Evolutionary conservation across 306 rosid species (phyloP).

Genomic region (Lathyrus sativus): DNA sequence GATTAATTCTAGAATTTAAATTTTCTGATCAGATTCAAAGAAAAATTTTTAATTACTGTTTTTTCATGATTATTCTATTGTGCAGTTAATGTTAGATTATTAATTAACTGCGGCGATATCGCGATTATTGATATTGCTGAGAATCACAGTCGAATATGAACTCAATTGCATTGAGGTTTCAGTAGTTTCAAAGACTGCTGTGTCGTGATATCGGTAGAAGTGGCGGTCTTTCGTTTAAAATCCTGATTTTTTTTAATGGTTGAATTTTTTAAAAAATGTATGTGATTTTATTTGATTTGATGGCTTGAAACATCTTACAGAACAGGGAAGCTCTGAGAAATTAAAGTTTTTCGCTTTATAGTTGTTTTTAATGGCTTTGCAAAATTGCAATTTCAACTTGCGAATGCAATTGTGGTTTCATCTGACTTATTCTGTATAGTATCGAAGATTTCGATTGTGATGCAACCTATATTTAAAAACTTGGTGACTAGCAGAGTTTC

Average conservation of each 20-base stretch:
- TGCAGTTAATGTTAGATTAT: neutral
- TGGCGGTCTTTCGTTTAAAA: neutral
- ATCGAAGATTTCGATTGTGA: neutral
- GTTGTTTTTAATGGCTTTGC: neutral
- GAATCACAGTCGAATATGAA: neutral
- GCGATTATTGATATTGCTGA: neutral
- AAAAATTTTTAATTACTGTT: constrained; percentile 16
- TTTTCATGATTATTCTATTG: neutral
- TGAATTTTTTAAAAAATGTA: neutral
- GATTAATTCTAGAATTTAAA: neutral
- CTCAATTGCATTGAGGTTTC: neutral
- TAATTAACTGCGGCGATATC: neutral
- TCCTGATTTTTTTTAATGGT: neutral
- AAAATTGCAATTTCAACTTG: neutral
- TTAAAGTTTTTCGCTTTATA: neutral
- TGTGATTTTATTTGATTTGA: constrained; percentile 13
- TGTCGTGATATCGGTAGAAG: neutral
- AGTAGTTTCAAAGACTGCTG: neutral
- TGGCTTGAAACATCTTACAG: neutral
- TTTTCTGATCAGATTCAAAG: constrained; percentile 24
- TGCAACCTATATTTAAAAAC: neutral
- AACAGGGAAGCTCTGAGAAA: neutral
- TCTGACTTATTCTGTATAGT: neutral
- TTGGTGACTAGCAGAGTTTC: neutral
- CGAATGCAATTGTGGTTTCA: neutral